phyloP scores from a whole-genome alignment of 169 alveolate genomes.

The Eimeria maxima region DNA sequence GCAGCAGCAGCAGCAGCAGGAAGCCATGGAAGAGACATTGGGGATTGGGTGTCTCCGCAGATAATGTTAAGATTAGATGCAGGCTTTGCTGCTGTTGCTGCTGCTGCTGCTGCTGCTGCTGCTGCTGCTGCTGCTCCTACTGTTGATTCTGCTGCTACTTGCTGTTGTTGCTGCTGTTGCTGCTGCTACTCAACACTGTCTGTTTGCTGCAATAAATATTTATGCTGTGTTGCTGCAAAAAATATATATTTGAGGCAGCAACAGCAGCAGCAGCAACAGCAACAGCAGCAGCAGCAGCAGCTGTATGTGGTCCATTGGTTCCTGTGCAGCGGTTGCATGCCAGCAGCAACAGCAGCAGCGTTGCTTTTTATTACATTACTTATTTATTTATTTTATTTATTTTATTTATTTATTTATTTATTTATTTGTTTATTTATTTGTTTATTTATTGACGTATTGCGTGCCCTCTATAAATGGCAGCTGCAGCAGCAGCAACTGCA shows the following conservation, averaged over 20 bases:
- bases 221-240: not conserved
- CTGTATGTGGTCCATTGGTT: not conserved
- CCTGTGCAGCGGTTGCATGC: not conserved
- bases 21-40: too few relatives aligned
- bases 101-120: conserved; percentile 12
- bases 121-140: too few relatives aligned
- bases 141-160: not conserved
- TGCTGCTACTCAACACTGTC: not conserved
- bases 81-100: not conserved
- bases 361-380: too few relatives aligned
- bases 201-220: not conserved
- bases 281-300: not conserved
- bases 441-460: too few relatives aligned
- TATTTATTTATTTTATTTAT: too few relatives aligned
- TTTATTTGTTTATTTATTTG: too few relatives aligned
- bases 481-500: conserved; percentile 21
- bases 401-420: too few relatives aligned
- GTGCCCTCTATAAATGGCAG: not conserved
- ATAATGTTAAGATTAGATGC: not conserved
- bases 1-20: conserved; percentile 2
- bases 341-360: conserved; percentile 41
- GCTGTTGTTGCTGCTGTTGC: conserved; percentile 31
- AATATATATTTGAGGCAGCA: not conserved
- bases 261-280: conserved; percentile 58
- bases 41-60: too few relatives aligned